Percentiles rank a stretch among this genome's conserved stretches.
Evolutionary conservation across 257 asterid species (phyloP).

Genomic region (Solanum piurae): DNA sequence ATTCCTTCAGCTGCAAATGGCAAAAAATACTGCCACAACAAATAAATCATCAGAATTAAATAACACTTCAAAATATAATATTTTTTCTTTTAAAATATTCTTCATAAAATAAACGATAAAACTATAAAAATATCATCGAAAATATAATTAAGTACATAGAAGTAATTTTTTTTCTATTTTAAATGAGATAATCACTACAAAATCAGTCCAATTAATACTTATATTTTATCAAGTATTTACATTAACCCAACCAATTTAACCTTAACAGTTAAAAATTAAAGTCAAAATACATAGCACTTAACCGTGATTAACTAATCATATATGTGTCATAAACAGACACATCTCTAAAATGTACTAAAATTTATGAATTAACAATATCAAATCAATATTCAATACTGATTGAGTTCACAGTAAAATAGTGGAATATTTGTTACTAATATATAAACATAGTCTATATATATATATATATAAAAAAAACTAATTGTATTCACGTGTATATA

Average conservation of each 20-base stretch:
- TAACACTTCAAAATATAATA: background rate
- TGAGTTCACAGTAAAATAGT: background rate
- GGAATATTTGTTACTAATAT: background rate
- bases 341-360: background rate
- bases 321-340: background rate
- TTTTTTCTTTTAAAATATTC: background rate
- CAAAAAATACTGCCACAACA: conserved; percentile 60
- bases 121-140: background rate
- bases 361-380: background rate
- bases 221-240: background rate
- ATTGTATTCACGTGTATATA: background rate
- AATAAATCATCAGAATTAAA: background rate
- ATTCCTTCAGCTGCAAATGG: conserved; percentile 82
- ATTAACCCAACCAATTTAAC: background rate
- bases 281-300: background rate
- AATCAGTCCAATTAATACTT: background rate
- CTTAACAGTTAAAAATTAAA: background rate
- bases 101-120: background rate
- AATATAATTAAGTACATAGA: background rate
- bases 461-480: background rate
- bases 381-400: background rate
- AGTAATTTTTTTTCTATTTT: too few relatives aligned
- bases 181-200: too few relatives aligned
- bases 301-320: background rate
- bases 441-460: background rate